Conservation (phyloP, 208 protist species). For the Dictyostelium gargantuum region DNA sequence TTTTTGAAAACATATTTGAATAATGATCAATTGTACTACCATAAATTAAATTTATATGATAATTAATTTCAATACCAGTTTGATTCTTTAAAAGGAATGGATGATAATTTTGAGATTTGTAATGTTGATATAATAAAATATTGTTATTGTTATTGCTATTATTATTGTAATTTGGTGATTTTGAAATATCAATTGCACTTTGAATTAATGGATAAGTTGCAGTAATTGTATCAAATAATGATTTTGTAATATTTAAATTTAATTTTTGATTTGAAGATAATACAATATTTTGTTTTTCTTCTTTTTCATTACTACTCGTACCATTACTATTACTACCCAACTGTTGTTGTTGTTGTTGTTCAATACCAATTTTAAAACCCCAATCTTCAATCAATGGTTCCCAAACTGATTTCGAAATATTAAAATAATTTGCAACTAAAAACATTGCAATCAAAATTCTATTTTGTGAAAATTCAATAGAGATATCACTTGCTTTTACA, state of each 20-base stretch:
- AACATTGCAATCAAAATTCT: background rate
- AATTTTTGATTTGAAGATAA: background rate
- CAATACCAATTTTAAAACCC: constrained; percentile 23
- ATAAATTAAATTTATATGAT: background rate
- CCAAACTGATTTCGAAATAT: constrained; percentile 23
- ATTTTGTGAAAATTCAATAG: background rate
- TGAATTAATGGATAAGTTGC: background rate
- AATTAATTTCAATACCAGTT: background rate
- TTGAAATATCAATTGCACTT: background rate
- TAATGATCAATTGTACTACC: background rate
- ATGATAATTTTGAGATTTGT: background rate
- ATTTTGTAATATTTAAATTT: constrained; percentile 30
- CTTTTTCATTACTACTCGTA: too few relatives aligned
- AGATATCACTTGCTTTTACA: background rate
- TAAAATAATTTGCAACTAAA: constrained; percentile 35
- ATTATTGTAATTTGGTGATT: background rate
- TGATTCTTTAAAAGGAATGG: background rate
- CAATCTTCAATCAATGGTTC: constrained; percentile 31
- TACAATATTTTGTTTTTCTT: background rate
- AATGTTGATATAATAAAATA: background rate
- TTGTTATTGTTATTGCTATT: background rate
- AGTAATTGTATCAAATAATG: constrained; percentile 3
- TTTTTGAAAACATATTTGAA: background rate
- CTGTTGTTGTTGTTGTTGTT: background rate
- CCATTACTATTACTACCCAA: too few relatives aligned